Conservation (phyloP, 1,139 yeast genomes). For the Saccharomyces hybrid region DNA sequence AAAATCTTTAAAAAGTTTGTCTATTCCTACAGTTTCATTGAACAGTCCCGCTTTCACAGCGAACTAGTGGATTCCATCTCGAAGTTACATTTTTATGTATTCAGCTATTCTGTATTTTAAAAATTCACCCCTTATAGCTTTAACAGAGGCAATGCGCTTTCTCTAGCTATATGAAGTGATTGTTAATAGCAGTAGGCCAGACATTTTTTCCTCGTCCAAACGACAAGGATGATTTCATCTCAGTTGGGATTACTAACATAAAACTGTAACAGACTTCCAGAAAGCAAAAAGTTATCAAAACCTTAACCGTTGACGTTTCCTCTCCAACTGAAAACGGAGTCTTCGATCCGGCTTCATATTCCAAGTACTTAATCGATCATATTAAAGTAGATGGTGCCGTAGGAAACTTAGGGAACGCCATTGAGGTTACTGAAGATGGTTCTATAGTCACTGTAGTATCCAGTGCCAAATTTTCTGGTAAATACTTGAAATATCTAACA, state of each 20-base stretch:
- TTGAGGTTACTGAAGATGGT: slow-evolving; percentile 75
- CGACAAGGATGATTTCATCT: background rate
- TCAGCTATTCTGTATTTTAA: slow-evolving; percentile 25
- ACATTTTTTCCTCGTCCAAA: slow-evolving; percentile 10
- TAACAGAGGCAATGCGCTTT: background rate
- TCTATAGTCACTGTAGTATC: slow-evolving; percentile 75
- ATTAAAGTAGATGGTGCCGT: slow-evolving; percentile 93
- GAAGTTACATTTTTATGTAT: slow-evolving; percentile 6
- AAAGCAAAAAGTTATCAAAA: slow-evolving; percentile 68
- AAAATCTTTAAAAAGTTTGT: background rate
- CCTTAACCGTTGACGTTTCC: slow-evolving; percentile 88
- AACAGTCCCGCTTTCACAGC: slow-evolving; percentile 2
- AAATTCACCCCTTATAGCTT: slow-evolving; percentile 17
- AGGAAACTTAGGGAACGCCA: slow-evolving; percentile 91
- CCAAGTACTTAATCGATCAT: slow-evolving; percentile 94
- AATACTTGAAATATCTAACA: slow-evolving; percentile 96
- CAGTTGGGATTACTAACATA: slow-evolving; percentile 8
- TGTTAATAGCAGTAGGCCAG: slow-evolving; percentile 30
- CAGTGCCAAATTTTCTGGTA: slow-evolving; percentile 92
- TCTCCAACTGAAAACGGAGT: slow-evolving; percentile 96
- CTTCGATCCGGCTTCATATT: slow-evolving; percentile 91
- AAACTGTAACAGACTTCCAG: slow-evolving; percentile 49
- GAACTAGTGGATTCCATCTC: background rate
- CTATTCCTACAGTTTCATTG: background rate
- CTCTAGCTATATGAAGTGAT: slow-evolving; percentile 15